Evolutionary conservation across 2,329 filamentous ascomycete genomes (phyloP).

Genomic region (Colletotrichum destructivum): DNA sequence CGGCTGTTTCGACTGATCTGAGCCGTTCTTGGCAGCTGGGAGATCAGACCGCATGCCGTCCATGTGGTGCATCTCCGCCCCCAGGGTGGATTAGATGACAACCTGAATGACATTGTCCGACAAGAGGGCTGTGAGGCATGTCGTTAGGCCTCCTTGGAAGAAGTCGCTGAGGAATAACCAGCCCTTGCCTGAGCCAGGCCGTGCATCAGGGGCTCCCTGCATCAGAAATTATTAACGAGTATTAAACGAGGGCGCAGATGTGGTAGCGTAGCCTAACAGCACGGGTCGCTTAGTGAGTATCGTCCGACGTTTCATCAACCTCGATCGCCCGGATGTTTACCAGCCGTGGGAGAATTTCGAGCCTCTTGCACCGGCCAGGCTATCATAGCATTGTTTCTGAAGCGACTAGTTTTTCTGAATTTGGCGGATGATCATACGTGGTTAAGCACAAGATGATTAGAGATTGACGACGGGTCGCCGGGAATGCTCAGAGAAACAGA

Average conservation of each 20-base stretch:
- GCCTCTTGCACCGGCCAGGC: not conserved
- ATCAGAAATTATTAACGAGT: slow-evolving; percentile 22
- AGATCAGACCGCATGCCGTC: slow-evolving; percentile 34
- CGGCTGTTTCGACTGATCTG: slow-evolving; percentile 41
- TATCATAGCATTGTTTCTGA: not conserved
- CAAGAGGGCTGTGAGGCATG: slow-evolving; percentile 1
- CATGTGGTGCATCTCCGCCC: slow-evolving; percentile 6
- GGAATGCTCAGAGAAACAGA: not conserved
- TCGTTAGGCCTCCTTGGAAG: not conserved
- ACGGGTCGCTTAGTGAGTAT: slow-evolving; percentile 16
- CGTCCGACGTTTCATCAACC: slow-evolving; percentile 37
- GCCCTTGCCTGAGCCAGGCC: slow-evolving; percentile 20
- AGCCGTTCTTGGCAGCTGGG: slow-evolving; percentile 36
- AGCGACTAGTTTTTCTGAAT: not conserved
- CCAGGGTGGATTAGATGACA: not conserved
- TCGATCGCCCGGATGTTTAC: slow-evolving; percentile 34
- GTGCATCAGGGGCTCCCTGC: slow-evolving; percentile 37
- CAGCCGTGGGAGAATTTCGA: not conserved
- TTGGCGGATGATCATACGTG: slow-evolving; percentile 15
- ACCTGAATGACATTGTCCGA: slow-evolving; percentile 10
- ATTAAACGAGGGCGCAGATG: slow-evolving; percentile 9
- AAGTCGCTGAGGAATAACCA: not conserved
- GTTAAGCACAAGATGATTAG: slow-evolving; percentile 14
- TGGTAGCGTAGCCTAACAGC: not conserved
- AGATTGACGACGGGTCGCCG: not conserved